phyloP scores from a whole-genome alignment of 768 basidiomycete genomes.

The Suillus americanus region DNA sequence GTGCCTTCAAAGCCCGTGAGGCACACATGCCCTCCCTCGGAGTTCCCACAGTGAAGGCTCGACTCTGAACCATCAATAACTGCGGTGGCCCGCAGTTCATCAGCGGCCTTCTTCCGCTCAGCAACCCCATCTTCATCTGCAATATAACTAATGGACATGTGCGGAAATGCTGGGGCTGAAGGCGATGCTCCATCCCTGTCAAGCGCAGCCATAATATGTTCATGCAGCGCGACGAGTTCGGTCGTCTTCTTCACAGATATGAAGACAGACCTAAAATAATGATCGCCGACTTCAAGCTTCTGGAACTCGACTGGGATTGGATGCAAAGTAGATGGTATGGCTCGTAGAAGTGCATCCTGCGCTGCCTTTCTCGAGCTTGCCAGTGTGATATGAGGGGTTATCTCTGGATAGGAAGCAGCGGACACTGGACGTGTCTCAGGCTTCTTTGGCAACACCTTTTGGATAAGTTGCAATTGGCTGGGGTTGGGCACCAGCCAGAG shows the following conservation, averaged over 20 bases:
- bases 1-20: conserved; percentile 42
- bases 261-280: conserved; percentile 74
- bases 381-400: conserved; percentile 75
- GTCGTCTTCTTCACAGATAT: conserved; percentile 46
- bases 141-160: conserved; percentile 76
- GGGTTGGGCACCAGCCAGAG: conserved; percentile 70
- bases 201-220: conserved; percentile 40
- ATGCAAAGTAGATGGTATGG: conserved; percentile 36
- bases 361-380: conserved; percentile 18
- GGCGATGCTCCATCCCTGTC: conserved; percentile 36
- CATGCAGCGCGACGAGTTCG: conserved; percentile 50
- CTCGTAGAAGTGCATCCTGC: conserved; percentile 32
- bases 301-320: conserved; percentile 48
- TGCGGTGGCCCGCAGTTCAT: conserved; percentile 39
- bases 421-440: conserved; percentile 10
- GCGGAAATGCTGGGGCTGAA: conserved; percentile 61
- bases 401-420: conserved; percentile 53
- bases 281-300: conserved; percentile 54
- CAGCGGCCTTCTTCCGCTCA: conserved; percentile 50
- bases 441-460: conserved; percentile 45
- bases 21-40: conserved; percentile 22
- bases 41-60: conserved; percentile 19
- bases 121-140: conserved; percentile 56
- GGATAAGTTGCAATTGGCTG: conserved; percentile 43
- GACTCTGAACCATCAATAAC: conserved; percentile 29